Base-by-base conservation (phyloP, 2,329 filamentous ascomycete species). In the Aspergillus fumigatiaffinis region DNA sequence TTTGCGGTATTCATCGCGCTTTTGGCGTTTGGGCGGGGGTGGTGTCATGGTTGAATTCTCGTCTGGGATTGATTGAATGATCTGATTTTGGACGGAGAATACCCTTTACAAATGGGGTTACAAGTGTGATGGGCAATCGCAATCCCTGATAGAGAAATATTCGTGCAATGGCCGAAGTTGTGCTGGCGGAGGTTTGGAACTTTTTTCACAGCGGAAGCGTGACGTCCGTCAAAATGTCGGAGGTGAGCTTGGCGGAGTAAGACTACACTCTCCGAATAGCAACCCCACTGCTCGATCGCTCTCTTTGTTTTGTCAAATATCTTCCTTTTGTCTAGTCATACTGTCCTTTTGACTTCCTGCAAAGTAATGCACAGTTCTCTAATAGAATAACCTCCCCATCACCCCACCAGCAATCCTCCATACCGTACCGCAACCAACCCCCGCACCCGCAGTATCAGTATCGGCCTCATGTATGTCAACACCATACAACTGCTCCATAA, bases 1-100 rank as follows among this genome's bases (percentile, higher is more conserved):
- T 55, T 80, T 80, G 65, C 84, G 85, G 70, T 89, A 90, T 58
- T 83, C 82, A 57, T 86, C 82, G 63, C 89, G 86, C 77, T 87
- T 87, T 66, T 85, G 82, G 58, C 80, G 81, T 71, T 88, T 90
- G 58, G 80, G 82, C 47, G 80, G 68, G 47, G 76, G 73, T 29
- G 57, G 54, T 9, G 55, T 51, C 67, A 70, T 70, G 41, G 46
- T 58, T 23, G n/a, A 1, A 23, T 14, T 53, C n/a, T 52, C n/a
- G 29, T 47, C 14, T 47, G 57, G 51, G 53, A 52, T 35, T 50
- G 23, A 21, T n/a, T 42, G 20, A 21, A n/a, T n/a, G n/a, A n/a
- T n/a, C n/a, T 8, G 41, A 9, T 21, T 20, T 21, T 4, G 41
- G 1, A 4, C 0, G 7, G 3, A 23, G 21, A 10, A 17, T 9